Percentiles rank a stretch among this genome's conserved stretches.
Evolutionary conservation across 805 yeast genomes (phyloP).

Genomic region (Cyberlindnera japonica): DNA sequence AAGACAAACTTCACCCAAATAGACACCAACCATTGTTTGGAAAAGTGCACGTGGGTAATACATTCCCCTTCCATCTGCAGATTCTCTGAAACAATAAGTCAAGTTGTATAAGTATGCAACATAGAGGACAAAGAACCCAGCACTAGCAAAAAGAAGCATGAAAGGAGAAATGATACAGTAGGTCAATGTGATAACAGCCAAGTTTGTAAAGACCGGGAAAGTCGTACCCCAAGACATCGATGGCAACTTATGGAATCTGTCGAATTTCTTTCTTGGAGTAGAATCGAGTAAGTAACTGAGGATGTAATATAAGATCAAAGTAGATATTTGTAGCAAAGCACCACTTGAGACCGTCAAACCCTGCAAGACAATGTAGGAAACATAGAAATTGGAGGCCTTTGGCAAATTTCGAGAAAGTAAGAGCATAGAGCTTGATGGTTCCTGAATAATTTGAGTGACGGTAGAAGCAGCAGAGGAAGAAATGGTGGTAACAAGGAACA

Average conservation of each 20-base stretch:
- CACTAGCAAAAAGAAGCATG: constrained; percentile 67
- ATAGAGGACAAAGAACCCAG: constrained; percentile 68
- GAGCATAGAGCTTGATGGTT: constrained; percentile 55
- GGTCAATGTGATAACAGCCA: constrained; percentile 64
- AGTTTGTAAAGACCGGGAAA: constrained; percentile 71
- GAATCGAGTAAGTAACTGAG: constrained; percentile 54
- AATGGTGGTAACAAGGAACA: constrained; percentile 65
- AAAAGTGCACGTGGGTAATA: constrained; percentile 86
- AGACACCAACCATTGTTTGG: constrained; percentile 85
- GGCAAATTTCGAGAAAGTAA: constrained; percentile 68
- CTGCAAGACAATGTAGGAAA: constrained; percentile 64
- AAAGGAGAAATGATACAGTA: constrained; percentile 79
- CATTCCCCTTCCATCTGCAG: constrained; percentile 73
- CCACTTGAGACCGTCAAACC: constrained; percentile 66
- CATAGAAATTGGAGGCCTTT: constrained; percentile 67
- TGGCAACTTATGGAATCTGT: constrained; percentile 51
- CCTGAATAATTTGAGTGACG: constrained; percentile 54
- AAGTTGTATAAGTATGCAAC: constrained; percentile 77
- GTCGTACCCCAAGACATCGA: constrained; percentile 67
- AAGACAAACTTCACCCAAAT: constrained; percentile 81
- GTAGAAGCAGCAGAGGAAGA: constrained; percentile 70
- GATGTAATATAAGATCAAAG: constrained; percentile 55
- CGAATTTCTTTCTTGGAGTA: constrained; percentile 66
- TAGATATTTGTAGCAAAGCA: constrained; percentile 57
- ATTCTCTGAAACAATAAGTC: constrained; percentile 63